phyloP scores from a whole-genome alignment of 805 yeast genomes.

The Yueomyces sinensis region DNA sequence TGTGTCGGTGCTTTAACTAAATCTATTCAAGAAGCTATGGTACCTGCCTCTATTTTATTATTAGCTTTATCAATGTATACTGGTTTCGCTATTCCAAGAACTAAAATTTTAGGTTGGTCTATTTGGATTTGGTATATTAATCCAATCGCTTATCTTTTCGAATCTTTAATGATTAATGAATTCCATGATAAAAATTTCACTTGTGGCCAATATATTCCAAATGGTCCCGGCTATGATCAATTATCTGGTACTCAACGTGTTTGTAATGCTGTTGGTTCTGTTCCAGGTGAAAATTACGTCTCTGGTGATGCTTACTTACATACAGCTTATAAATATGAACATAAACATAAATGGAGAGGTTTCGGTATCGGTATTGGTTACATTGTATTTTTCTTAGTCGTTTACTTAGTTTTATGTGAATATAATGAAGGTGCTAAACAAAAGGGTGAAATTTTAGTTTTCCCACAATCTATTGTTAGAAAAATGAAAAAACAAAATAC shows the following conservation, averaged over 20 bases:
- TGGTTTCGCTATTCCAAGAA: constrained; percentile 32
- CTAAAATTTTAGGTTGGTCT: constrained; percentile 34
- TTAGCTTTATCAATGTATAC: constrained; percentile 28
- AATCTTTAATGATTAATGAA: constrained; percentile 33
- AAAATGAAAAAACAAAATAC: constrained; percentile 29
- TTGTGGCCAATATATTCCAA: constrained; percentile 29
- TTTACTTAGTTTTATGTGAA: constrained; percentile 39
- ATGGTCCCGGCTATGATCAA: constrained; percentile 29
- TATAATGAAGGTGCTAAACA: constrained; percentile 39
- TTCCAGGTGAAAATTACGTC: constrained; percentile 32
- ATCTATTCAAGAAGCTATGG: constrained; percentile 30
- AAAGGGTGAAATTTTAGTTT: constrained; percentile 50
- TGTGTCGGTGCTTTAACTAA: constrained; percentile 29
- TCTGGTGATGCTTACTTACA: constrained; percentile 34
- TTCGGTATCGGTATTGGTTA: constrained; percentile 45
- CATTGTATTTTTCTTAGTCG: constrained; percentile 34
- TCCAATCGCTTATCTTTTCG: constrained; percentile 32
- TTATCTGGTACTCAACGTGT: constrained; percentile 18
- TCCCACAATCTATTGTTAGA: constrained; percentile 34
- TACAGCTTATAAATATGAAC: constrained; percentile 28
- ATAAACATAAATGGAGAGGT: constrained; percentile 44
- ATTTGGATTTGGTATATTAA: constrained; percentile 33
- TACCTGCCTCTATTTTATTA: constrained; percentile 30
- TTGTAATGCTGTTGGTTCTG: constrained; percentile 40
- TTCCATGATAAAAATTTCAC: constrained; percentile 25